Conservation (phyloP, 345 rosid genomes). For the Gossypium mustelinum region DNA sequence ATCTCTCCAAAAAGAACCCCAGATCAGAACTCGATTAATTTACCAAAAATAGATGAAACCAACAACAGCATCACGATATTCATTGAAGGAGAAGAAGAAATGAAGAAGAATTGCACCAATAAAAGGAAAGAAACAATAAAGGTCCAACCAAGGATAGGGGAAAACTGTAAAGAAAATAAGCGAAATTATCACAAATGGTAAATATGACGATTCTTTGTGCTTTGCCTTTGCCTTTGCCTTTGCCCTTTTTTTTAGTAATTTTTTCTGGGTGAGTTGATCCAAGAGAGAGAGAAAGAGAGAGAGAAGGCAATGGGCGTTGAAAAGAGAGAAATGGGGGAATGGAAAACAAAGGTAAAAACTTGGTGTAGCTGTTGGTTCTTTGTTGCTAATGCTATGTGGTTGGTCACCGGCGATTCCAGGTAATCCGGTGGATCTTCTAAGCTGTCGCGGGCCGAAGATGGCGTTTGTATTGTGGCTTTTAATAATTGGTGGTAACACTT, state of each 20-base stretch:
- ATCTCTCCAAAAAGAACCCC: conserved; percentile 19
- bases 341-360: conserved; percentile 28
- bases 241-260: background rate
- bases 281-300: conserved; percentile 19
- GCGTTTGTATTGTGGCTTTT: conserved; percentile 31
- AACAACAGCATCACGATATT: background rate
- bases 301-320: background rate
- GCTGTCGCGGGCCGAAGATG: conserved; percentile 28
- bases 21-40: conserved; percentile 14
- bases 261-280: background rate
- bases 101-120: background rate
- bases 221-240: background rate
- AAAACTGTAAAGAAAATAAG: conserved; percentile 4
- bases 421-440: conserved; percentile 35
- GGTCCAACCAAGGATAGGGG: background rate
- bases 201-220: conserved; percentile 18
- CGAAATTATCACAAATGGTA: conserved; percentile 19
- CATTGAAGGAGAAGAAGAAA: background rate
- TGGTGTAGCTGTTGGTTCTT: conserved; percentile 21
- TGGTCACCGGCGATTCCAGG: conserved; percentile 79
- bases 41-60: too few species aligned
- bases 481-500: conserved; percentile 15
- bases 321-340: conserved; percentile 14
- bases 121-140: background rate
- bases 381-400: conserved; percentile 26